Evolutionary conservation across 805 yeast species (phyloP).

Genomic region (Wickerhamiella siamensis): DNA sequence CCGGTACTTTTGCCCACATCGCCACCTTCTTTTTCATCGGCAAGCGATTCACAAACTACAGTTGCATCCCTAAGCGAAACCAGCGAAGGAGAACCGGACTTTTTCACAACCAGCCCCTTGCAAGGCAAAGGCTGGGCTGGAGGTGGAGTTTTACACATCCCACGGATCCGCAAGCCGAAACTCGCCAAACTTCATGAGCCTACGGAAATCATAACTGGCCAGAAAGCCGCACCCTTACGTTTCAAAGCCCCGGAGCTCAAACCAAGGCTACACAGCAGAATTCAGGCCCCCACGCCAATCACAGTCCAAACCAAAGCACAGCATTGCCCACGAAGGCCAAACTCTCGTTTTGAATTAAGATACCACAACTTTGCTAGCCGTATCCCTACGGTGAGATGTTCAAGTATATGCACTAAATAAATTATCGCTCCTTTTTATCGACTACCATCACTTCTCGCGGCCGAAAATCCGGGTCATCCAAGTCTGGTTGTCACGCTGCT

Average conservation of each 20-base stretch:
- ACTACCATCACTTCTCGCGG: conserved; percentile 21
- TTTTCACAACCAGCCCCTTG: not conserved
- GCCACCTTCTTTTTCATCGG: not conserved
- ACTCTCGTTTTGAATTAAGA: no score
- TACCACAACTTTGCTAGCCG: not conserved
- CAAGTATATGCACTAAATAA: not conserved
- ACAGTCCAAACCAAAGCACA: no score
- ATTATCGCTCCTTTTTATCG: no score
- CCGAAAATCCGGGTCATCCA: conserved; percentile 34
- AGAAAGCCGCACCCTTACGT: no score
- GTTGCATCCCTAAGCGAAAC: not conserved
- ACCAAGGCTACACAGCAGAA: not conserved
- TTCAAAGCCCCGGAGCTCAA: no score
- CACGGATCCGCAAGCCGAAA: not conserved
- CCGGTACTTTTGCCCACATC: not conserved
- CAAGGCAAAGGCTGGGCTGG: not conserved
- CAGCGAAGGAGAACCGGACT: not conserved
- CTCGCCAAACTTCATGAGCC: not conserved
- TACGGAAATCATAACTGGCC: not conserved
- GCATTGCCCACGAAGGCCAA: no score
- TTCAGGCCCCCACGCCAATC: not conserved
- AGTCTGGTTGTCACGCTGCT: conserved; percentile 26
- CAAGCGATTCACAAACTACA: not conserved
- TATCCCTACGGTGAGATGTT: not conserved
- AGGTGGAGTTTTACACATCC: not conserved